A percentile compares a stretch with the other conserved stretches of the same genome.
Conservation (phyloP, 1,139 yeast genomes). For the Hanseniaspora gamundiae region DNA sequence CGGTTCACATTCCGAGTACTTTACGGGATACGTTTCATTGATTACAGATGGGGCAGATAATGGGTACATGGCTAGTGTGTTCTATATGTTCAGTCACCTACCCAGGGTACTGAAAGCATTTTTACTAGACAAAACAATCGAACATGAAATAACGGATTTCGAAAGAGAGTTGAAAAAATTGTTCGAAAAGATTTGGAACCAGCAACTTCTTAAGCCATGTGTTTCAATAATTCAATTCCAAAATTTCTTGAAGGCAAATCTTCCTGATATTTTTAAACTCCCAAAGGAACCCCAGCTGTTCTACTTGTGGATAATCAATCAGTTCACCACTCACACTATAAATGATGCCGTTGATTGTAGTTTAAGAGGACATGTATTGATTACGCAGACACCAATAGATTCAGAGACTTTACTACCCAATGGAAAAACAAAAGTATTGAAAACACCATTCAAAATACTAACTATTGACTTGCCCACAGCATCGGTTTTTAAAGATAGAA, state of each 20-base stretch:
- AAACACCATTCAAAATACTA: slow-evolving; percentile 45
- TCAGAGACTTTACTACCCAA: neutral
- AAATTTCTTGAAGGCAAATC: slow-evolving; percentile 44
- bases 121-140: slow-evolving; percentile 25
- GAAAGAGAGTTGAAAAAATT: slow-evolving; percentile 33
- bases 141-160: slow-evolving; percentile 18
- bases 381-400: neutral
- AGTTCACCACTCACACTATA: slow-evolving; percentile 23
- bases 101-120: slow-evolving; percentile 39
- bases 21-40: slow-evolving; percentile 56
- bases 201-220: slow-evolving; percentile 43
- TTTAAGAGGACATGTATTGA: neutral
- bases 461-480: slow-evolving; percentile 46
- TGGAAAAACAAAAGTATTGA: neutral
- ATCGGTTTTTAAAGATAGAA: slow-evolving; percentile 37
- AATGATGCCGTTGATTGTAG: neutral
- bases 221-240: slow-evolving; percentile 41
- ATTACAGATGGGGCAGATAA: slow-evolving; percentile 37
- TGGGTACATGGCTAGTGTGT: slow-evolving; percentile 44
- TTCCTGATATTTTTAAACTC: slow-evolving; percentile 13
- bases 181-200: slow-evolving; percentile 53
- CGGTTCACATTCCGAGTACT: slow-evolving; percentile 29
- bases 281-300: slow-evolving; percentile 44
- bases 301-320: slow-evolving; percentile 47
- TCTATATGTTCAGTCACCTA: slow-evolving; percentile 48